Evolutionary conservation across 2,329 filamentous ascomycete species (phyloP), one percentile per base, ranked within the genome.

Genomic region (Alternaria infectoria): DNA sequence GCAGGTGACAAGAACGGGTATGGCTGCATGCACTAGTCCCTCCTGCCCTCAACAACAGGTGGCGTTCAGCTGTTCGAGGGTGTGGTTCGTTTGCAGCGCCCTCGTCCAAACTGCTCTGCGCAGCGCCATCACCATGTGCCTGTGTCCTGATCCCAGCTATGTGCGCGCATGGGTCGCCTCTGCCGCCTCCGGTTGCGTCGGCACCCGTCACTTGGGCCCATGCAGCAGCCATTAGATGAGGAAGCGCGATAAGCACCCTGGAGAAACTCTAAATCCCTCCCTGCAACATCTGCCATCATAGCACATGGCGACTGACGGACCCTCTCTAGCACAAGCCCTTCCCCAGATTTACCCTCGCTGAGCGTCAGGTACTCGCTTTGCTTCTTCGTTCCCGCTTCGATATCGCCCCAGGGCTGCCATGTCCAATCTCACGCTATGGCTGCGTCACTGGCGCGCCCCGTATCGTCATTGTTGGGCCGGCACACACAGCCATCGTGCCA

Each of bases 321-420:
- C 56, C 57, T 56, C 62, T 40, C 47, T 49, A 43, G 17, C 54
- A 58, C 56, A 59, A 66, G 64, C 69, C 69, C 57, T 68, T 74
- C 74, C 74, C 74, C 74, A 76, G 74, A 74, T 74, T 70, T 69
- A 60, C 67, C 46, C 65, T 67, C 58, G 36, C 40, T 25, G 40
- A 36, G 40, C 11, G 28, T 40, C 56, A 52, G 44, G 45, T 47
- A 51, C 47, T 52, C 40, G 47, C 21, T 66, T 72, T 74, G 69
- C 69, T 74, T 72, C 59, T 74, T 74, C 68, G 68, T 46, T 74
- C 70, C 72, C 70, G 71, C 66, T 47, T 56, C 49, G 36, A 47
- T 26, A 28, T 32, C 15, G 32, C 32, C 9, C 32, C 15, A n/a
- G 32, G 44, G 28, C 30, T 51, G 45, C 25, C 15, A 26, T 30